Conservation (phyloP, 148 eudicot genomes). For the Camellia sinensis region DNA sequence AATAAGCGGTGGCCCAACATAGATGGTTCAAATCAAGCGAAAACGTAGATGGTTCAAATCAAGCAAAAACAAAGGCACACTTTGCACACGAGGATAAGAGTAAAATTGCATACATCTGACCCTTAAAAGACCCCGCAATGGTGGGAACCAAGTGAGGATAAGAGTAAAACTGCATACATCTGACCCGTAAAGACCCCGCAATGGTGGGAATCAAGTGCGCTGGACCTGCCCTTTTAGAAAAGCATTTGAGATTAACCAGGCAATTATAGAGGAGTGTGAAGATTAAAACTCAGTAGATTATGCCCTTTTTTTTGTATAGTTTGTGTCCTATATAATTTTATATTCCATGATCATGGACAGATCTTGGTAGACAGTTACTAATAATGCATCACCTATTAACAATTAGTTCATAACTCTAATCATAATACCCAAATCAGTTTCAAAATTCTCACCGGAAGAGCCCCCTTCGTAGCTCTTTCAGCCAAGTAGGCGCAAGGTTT, state of each 20-base stretch:
- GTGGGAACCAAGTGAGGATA: neutral
- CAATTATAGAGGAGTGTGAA: neutral
- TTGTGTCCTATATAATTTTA: neutral
- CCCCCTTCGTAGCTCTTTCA: slow-evolving; percentile 76
- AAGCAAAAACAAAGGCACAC: neutral
- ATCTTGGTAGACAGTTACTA: neutral
- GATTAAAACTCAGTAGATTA: neutral
- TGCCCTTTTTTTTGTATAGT: no score
- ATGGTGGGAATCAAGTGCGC: no score
- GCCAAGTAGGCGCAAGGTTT: slow-evolving; percentile 88
- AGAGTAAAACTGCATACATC: no score
- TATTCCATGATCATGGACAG: neutral
- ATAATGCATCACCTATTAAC: neutral
- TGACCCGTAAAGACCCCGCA: no score
- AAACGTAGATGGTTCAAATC: no score
- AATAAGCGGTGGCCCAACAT: neutral
- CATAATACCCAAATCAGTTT: neutral
- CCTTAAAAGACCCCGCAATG: no score
- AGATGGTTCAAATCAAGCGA: neutral
- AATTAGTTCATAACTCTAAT: neutral
- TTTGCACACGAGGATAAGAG: neutral
- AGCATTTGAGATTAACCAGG: neutral
- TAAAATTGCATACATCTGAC: no score
- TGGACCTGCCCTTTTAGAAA: no score
- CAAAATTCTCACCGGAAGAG: slow-evolving; percentile 60